Evolutionary conservation across 1,284 basidiomycete species (phyloP).

Genomic region (Porodaedalea pini): DNA sequence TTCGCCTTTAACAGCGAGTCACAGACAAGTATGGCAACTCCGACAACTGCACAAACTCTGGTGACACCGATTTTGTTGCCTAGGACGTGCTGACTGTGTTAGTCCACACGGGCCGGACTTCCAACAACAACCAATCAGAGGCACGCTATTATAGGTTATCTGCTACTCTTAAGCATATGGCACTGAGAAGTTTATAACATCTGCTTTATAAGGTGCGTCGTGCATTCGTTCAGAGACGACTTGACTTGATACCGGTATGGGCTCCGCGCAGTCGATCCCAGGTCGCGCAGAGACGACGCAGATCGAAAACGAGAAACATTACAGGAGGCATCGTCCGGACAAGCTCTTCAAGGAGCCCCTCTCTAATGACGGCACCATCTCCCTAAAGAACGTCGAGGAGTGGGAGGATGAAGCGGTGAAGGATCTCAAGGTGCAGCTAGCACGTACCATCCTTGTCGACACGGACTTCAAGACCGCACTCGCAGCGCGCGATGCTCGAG

Average conservation of each 20-base stretch:
- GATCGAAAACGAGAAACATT: neutral
- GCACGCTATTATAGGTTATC: too few species aligned
- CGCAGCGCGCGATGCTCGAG: slow-evolving; percentile 56
- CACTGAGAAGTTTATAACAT: too few species aligned
- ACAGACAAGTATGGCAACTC: too few species aligned
- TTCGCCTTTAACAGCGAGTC: too few species aligned
- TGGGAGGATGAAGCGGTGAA: slow-evolving; percentile 63
- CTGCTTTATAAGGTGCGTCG: neutral
- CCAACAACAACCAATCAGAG: too few species aligned
- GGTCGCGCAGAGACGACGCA: neutral
- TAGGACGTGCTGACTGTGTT: too few species aligned
- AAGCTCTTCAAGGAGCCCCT: slow-evolving; percentile 25
- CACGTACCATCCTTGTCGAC: slow-evolving; percentile 81
- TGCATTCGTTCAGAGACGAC: neutral
- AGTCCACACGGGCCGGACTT: too few species aligned
- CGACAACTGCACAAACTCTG: too few species aligned
- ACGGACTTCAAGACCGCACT: slow-evolving; percentile 67
- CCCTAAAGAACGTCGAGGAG: slow-evolving; percentile 49
- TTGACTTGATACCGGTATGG: neutral
- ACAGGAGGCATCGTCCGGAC: neutral
- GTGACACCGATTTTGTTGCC: too few species aligned
- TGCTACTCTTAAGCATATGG: too few species aligned
- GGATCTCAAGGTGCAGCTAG: slow-evolving; percentile 68
- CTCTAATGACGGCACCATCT: slow-evolving; percentile 53
- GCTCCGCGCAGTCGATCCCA: neutral